phyloP scores from a whole-genome alignment of 192 early-diverging fungal genomes.

The Entomortierella parvispora region DNA sequence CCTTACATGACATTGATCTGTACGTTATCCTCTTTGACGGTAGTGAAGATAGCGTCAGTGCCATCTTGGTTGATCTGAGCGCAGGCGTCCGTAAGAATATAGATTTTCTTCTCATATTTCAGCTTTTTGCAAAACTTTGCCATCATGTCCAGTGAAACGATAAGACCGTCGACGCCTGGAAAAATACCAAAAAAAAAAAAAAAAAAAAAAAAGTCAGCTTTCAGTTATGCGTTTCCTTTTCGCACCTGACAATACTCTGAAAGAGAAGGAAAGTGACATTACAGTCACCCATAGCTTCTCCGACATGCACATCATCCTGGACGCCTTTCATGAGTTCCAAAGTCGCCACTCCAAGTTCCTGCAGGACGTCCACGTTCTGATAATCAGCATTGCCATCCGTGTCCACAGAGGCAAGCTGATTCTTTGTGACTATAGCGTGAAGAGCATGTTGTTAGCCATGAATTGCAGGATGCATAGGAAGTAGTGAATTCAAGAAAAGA shows the following conservation, averaged over 20 bases:
- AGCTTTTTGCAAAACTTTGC: constrained; percentile 61
- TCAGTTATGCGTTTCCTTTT: no score
- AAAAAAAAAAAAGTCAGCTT: no score
- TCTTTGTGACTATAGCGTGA: constrained; percentile 60
- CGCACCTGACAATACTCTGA: no score
- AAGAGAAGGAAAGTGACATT: not conserved
- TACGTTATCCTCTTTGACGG: constrained; percentile 38
- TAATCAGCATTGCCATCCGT: constrained; percentile 37
- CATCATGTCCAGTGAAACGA: constrained; percentile 67
- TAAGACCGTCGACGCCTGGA: constrained; percentile 73
- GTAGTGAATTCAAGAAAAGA: not conserved
- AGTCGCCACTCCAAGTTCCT: constrained; percentile 44
- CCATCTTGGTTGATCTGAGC: constrained; percentile 60
- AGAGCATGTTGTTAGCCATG: not conserved
- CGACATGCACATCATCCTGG: constrained; percentile 47
- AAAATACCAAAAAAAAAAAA: not conserved
- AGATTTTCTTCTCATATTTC: constrained; percentile 76
- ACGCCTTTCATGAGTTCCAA: constrained; percentile 63
- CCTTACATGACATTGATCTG: constrained; percentile 66
- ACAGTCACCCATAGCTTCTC: constrained; percentile 65
- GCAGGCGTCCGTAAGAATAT: constrained; percentile 71
- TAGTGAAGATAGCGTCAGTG: constrained; percentile 36
- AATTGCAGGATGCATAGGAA: not conserved
- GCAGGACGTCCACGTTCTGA: constrained; percentile 39
- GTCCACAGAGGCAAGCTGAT: constrained; percentile 57